Base-by-base conservation (phyloP, 805 yeast genomes). In the Sugiyamaella valdiviana region DNA sequence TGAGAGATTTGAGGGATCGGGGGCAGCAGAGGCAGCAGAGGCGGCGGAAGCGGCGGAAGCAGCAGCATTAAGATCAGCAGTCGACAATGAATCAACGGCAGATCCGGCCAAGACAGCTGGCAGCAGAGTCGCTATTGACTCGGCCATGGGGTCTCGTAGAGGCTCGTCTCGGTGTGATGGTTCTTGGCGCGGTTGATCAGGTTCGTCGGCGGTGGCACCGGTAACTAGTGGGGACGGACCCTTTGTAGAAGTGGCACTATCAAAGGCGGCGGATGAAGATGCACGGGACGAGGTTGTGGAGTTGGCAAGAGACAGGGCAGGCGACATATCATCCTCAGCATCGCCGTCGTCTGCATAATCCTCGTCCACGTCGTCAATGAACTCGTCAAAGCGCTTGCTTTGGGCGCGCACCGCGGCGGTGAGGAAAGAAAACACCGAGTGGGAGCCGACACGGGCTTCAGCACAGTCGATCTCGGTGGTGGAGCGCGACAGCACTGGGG, bases 341-440 rank as follows among this genome's bases (percentile, higher is more conserved):
- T 56, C 63, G n/a, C 48, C 55, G 15, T 54, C 63, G 15, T 48
- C 53, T 10, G 38, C 53, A 22, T 50, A 50, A 22, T 55, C 63
- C 12, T 59, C 67, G 10, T 63, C 68, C 7, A 54, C 56, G 10
- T 58, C 63, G 22, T 57, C 55, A 9, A 55, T 60, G 20, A 62
- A 58, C 12, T 63, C 69, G 24, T 66, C 69, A 41, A 52, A 54
- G 26, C 52, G 42, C 24, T 50, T 42, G 39, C 39, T 38, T 40
- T 50, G 72, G 57, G 74, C 76, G 50, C 77, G 71, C 52, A 80
- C 75, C 0, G 83, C 80, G 0, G 83, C 74, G 0, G 84, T 77
- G 48, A 80, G 65, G 45, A 78, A 58, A 0, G 78, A 75, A 2
- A 77, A 80, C 54, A 80, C 72, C 39, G 80, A 75, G 55, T 71